Conservation (phyloP, 306 rosid genomes). For the Mucuna pruriens region DNA sequence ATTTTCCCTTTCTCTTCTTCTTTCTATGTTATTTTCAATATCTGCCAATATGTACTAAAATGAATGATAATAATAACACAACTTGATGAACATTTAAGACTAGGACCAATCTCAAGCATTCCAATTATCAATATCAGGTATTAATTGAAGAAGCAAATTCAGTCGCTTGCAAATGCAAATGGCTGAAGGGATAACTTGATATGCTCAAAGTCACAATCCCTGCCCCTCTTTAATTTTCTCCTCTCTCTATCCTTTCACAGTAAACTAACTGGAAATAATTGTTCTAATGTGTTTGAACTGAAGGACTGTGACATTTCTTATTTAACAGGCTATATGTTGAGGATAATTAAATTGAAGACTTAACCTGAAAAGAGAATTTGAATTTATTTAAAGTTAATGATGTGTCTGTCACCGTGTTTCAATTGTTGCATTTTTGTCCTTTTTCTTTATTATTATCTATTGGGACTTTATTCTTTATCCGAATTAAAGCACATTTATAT, state of each 20-base stretch:
- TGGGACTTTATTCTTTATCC: slow-evolving; percentile 31
- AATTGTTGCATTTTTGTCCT: slow-evolving; percentile 35
- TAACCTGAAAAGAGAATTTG: background rate
- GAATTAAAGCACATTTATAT: background rate
- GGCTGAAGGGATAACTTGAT: background rate
- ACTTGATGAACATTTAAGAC: slow-evolving; percentile 21
- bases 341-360: background rate
- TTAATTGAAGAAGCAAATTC: slow-evolving; percentile 17
- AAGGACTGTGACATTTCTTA: background rate
- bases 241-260: background rate
- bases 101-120: slow-evolving; percentile 21
- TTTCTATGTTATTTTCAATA: background rate
- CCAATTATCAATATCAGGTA: slow-evolving; percentile 28
- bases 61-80: background rate
- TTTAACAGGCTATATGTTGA: background rate
- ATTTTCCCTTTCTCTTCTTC: background rate
- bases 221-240: background rate
- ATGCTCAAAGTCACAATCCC: slow-evolving; percentile 15
- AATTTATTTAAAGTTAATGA: background rate
- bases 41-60: background rate
- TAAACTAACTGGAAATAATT: background rate
- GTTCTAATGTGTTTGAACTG: background rate
- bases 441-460: slow-evolving; percentile 27
- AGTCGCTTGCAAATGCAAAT: background rate
- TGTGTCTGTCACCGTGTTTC: background rate